Conservation (phyloP, 768 basidiomycete genomes). For the Lactifluus volemus region DNA sequence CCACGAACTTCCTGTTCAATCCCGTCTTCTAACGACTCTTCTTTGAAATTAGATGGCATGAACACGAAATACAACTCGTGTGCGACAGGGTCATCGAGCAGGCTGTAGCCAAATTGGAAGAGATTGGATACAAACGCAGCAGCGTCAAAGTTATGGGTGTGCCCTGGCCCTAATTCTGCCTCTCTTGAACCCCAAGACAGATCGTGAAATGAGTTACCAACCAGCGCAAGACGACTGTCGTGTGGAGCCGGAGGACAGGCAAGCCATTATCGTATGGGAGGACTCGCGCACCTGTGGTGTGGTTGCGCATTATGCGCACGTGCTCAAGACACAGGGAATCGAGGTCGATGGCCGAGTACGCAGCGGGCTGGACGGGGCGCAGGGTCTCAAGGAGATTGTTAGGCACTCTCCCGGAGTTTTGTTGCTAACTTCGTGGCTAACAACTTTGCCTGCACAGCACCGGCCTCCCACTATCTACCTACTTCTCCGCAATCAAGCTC, state of each 20-base stretch:
- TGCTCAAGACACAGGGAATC: slow-evolving; percentile 65
- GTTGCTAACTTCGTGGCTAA: background rate
- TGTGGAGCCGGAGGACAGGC: slow-evolving; percentile 87
- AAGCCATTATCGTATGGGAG: slow-evolving; percentile 93
- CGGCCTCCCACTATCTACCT: slow-evolving; percentile 91
- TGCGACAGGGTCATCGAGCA: slow-evolving; percentile 69
- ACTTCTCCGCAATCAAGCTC: slow-evolving; percentile 95
- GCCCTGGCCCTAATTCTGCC: slow-evolving; percentile 22
- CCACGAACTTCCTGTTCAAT: background rate
- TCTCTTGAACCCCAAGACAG: background rate
- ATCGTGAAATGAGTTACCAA: slow-evolving; percentile 63
- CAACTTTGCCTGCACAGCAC: slow-evolving; percentile 44
- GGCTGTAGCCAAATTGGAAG: slow-evolving; percentile 62
- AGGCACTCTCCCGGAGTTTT: slow-evolving; percentile 23
- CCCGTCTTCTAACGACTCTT: background rate
- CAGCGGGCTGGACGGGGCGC: slow-evolving; percentile 61
- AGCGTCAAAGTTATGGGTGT: slow-evolving; percentile 89
- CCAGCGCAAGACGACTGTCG: slow-evolving; percentile 92
- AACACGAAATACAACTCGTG: slow-evolving; percentile 78
- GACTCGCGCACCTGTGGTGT: slow-evolving; percentile 86
- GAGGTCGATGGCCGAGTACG: slow-evolving; percentile 60
- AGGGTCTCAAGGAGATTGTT: slow-evolving; percentile 61
- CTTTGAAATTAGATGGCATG: slow-evolving; percentile 67
- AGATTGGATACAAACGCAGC: slow-evolving; percentile 63
- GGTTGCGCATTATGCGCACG: slow-evolving; percentile 71